These are phyloP conservation scores for Laburnicola sp. DNA, from an alignment of 2,329 filamentous ascomycete species.

Conservation along the genomic window DNA sequence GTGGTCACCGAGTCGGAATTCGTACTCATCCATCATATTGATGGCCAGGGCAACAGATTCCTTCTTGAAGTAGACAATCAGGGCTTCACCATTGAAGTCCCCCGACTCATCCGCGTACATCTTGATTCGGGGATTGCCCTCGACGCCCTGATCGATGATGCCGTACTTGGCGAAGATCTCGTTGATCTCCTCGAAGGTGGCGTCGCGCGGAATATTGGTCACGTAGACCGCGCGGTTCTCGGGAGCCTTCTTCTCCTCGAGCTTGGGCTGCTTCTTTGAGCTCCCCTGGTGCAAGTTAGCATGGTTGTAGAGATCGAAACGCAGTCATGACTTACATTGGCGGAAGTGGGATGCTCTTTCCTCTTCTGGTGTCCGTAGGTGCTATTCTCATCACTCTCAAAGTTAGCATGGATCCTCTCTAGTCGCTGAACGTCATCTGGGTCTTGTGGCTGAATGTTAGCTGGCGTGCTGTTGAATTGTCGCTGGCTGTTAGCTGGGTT, in stretches of 20 bases:
- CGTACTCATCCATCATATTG: conserved; percentile 76
- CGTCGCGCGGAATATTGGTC: conserved; percentile 80
- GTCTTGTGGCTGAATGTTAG: too few species aligned
- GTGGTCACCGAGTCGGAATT: conserved; percentile 69
- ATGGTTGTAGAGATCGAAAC: too few species aligned
- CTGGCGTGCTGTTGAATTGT: too few species aligned
- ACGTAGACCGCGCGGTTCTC: conserved; percentile 92
- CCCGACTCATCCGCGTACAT: conserved; percentile 83
- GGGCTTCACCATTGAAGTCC: conserved; percentile 87
- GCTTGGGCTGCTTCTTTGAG: conserved; percentile 32
- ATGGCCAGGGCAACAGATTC: conserved; percentile 89
- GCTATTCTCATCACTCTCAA: too few species aligned
- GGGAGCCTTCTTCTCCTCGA: conserved; percentile 60
- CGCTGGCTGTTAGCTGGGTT: too few species aligned
- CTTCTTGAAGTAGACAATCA: conserved; percentile 92
- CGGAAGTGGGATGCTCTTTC: conserved; percentile 3
- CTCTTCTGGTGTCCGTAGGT: too few species aligned
- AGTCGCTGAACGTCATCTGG: too few species aligned
- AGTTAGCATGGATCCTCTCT: too few species aligned
- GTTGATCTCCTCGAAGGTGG: conserved; percentile 76
- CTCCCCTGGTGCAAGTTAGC: conserved; percentile 22
- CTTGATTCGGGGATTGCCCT: conserved; percentile 84
- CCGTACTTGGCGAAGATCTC: conserved; percentile 86
- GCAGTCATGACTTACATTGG: conserved; percentile 19
- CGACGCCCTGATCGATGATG: conserved; percentile 92